Conservation (phyloP, 2,329 filamentous ascomycete genomes). For the Simplicillium sp. region DNA sequence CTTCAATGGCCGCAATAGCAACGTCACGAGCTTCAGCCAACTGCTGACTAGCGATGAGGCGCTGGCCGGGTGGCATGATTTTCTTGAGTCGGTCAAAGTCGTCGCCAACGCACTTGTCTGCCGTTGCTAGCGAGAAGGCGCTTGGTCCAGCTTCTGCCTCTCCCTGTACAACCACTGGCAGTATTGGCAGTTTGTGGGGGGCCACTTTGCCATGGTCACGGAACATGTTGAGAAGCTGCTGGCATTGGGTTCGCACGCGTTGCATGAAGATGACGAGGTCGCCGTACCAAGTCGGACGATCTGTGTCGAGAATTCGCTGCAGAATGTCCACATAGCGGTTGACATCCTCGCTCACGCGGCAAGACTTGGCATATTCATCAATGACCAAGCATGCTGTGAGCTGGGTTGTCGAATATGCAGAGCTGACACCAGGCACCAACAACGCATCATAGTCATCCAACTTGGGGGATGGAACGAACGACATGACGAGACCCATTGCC, state of each 20-base stretch:
- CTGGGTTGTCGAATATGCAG: conserved; percentile 76
- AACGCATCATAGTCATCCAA: conserved; percentile 55
- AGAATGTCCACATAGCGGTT: conserved; percentile 53
- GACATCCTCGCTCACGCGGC: conserved; percentile 27
- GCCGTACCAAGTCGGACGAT: conserved; percentile 73
- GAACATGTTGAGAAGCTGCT: conserved; percentile 84
- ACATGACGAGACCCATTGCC: conserved; percentile 79
- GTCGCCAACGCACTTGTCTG: conserved; percentile 74
- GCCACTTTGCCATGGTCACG: conserved; percentile 80
- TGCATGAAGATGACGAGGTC: conserved; percentile 88
- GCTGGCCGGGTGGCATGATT: conserved; percentile 77
- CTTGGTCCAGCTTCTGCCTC: conserved; percentile 85
- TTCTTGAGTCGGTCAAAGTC: conserved; percentile 88
- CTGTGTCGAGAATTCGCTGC: conserved; percentile 68
- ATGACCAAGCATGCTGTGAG: conserved; percentile 74
- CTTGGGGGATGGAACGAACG: conserved; percentile 56
- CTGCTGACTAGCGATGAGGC: conserved; percentile 71
- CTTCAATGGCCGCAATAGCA: conserved; percentile 63
- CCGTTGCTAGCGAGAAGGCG: conserved; percentile 81
- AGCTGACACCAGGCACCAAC: conserved; percentile 58
- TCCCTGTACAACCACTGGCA: conserved; percentile 89
- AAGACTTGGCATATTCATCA: conserved; percentile 73
- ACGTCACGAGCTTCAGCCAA: conserved; percentile 68
- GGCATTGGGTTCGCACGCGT: conserved; percentile 82
- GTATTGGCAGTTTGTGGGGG: conserved; percentile 61